These are phyloP conservation scores for Raffaelea ambrosiae DNA, from an alignment of 2,329 filamentous ascomycete species.

Conservation along the genomic window DNA sequence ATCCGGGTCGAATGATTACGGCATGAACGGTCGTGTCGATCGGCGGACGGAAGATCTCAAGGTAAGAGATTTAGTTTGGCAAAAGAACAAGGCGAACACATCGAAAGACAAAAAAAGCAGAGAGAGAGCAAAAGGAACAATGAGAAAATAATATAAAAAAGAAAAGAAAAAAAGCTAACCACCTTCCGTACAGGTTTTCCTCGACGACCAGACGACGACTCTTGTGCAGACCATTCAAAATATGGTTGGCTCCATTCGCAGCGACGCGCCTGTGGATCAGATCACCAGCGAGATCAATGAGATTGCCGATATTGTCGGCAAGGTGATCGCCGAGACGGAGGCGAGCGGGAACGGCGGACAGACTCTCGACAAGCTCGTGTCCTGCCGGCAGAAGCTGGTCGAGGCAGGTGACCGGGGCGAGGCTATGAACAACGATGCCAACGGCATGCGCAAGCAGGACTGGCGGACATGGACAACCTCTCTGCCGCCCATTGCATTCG, in stretches of 20 bases:
- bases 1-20: constrained; percentile 27
- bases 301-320: constrained; percentile 62
- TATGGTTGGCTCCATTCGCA: constrained; percentile 65
- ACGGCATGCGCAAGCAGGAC: constrained; percentile 42
- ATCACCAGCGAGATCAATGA: constrained; percentile 63
- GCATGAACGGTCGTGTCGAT: constrained; percentile 24
- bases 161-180: too few species aligned
- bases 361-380: constrained; percentile 45
- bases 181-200: constrained; percentile 62
- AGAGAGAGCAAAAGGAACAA: too few species aligned
- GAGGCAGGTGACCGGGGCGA: constrained; percentile 54
- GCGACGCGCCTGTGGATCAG: constrained; percentile 52
- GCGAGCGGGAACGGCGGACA: constrained; percentile 42
- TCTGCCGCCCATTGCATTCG: constrained; percentile 77
- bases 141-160: not conserved
- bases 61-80: too few species aligned
- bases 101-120: too few species aligned
- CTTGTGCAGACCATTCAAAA: constrained; percentile 74
- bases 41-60: constrained; percentile 42
- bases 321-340: constrained; percentile 60
- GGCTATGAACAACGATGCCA: constrained; percentile 40
- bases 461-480: constrained; percentile 60
- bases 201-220: constrained; percentile 73
- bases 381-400: constrained; percentile 57
- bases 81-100: too few species aligned